phyloP scores from a whole-genome alignment of 306 rosid species.

The Medicago arabica region DNA sequence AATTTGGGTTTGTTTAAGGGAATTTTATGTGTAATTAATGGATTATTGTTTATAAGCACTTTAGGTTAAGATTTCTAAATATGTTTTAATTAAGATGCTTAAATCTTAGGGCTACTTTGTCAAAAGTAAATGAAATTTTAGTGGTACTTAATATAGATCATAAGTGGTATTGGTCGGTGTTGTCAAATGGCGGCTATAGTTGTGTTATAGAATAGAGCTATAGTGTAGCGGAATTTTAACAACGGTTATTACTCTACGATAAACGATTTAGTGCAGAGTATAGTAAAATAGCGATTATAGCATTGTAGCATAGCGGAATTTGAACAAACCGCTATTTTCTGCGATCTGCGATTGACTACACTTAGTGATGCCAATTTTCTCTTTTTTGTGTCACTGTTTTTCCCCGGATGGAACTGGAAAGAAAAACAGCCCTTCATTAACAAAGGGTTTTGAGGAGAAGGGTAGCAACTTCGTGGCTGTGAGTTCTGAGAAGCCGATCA shows the following conservation, averaged over 20 bases:
- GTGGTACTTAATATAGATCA: not conserved
- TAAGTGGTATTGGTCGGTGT: not conserved
- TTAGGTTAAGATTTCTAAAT: not conserved
- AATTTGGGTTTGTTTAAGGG: not conserved
- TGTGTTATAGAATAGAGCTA: too few relatives aligned
- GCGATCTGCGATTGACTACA: not conserved
- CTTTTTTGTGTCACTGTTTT: conserved; percentile 40
- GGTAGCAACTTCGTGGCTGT: not conserved
- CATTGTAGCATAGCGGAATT: not conserved
- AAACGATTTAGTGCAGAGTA: not conserved
- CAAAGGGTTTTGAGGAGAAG: conserved; percentile 14
- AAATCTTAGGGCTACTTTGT: too few relatives aligned
- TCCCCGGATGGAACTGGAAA: conserved; percentile 8
- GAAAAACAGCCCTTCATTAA: not conserved
- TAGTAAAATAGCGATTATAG: too few relatives aligned
- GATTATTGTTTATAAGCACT: not conserved
- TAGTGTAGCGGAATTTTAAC: not conserved
- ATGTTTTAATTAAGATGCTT: not conserved
- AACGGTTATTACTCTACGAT: too few relatives aligned
- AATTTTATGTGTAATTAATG: not conserved
- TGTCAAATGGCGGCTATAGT: not conserved
- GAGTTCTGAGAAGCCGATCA: not conserved
- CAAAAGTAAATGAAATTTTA: not conserved
- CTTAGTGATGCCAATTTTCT: conserved; percentile 32
- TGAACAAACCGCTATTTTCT: not conserved